phyloP scores from a whole-genome alignment of 2,329 filamentous ascomycete species.

The Pseudonectria buxi region DNA sequence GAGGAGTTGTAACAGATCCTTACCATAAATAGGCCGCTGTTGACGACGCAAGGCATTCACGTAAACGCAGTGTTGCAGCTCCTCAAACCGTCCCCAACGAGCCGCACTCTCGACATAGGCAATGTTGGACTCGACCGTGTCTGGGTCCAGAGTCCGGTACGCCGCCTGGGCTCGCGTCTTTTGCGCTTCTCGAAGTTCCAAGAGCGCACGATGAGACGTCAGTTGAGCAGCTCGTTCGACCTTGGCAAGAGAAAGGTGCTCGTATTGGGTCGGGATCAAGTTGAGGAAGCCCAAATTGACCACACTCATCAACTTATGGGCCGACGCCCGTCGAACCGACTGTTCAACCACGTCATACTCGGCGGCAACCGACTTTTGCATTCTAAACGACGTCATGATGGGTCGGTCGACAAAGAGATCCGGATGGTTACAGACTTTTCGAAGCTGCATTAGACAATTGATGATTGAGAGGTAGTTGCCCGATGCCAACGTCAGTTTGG shows the following conservation, averaged over 20 bases:
- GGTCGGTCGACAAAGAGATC: conserved; percentile 93
- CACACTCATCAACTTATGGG: conserved; percentile 52
- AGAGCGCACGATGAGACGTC: conserved; percentile 62
- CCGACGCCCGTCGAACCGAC: conserved; percentile 59
- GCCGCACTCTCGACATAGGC: conserved; percentile 65
- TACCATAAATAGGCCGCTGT: conserved; percentile 74
- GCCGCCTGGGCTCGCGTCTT: conserved; percentile 52
- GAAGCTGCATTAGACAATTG: conserved; percentile 93
- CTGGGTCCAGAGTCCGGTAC: conserved; percentile 52
- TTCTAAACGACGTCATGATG: conserved; percentile 94
- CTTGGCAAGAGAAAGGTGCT: conserved; percentile 51
- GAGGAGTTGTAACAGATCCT: conserved; percentile 67
- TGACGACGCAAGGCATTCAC: conserved; percentile 76
- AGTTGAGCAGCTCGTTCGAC: conserved; percentile 56
- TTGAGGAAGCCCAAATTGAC: conserved; percentile 75
- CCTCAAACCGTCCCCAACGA: conserved; percentile 64
- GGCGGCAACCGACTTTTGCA: conserved; percentile 69
- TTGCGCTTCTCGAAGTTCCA: conserved; percentile 67
- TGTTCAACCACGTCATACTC: conserved; percentile 68
- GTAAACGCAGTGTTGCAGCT: conserved; percentile 74
- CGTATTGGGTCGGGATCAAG: conserved; percentile 64
- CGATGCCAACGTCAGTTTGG: conserved; percentile 77
- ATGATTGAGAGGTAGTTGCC: conserved; percentile 98
- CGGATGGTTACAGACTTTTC: conserved; percentile 97
- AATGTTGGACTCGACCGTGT: conserved; percentile 62